Evolutionary conservation across 768 basidiomycete genomes (phyloP), one percentile per base, ranked within the genome.

Genomic region (Kwoniella dejecticola): DNA sequence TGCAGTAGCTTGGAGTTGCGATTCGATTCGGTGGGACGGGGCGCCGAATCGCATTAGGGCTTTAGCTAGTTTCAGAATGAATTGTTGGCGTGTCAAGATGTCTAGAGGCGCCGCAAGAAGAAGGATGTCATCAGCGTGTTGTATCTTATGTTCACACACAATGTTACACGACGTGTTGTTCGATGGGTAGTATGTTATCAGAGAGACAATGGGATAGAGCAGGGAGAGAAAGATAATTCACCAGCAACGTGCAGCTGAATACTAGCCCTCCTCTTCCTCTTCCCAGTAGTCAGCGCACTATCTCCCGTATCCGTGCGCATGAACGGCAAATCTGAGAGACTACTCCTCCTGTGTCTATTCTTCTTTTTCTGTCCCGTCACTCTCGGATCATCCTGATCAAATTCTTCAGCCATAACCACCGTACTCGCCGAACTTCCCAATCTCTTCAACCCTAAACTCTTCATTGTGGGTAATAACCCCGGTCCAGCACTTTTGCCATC

Each of bases 11-110:
- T 66, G 61, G 2, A 77, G 63, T 63, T 75, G 74, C 1, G 72
- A 73, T 57, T 75, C 76, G 38, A 77, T 72, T 23, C 71, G 67
- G 54, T 77, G 76, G 15, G 68, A 71, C 0, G 45, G 52, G 33
- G 48, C 44, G 11, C 66, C 69, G 38, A 41, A 80, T 79, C 86
- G 87, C 89, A 97, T 93, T 36, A 96, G 82, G 17, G 90, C 87
- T 62, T 87, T 85, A 15, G 91, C 90, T 27, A 96, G 84, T 73
- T 86, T 90, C 72, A 92, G 84, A 23, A 96, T 79, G 79, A 95
- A 97, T 59, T 86, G 85, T 67, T 94, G 91, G 52, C 94, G 84
- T 64, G 88, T 85, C 41, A 88, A 79, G 76, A 92, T 86, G 13
- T 68, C 67, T 47, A 60, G 52, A n/a, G n/a, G n/a, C n/a, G n/a